Evolutionary conservation across 2,329 filamentous ascomycete genomes (phyloP).

Genomic region (Cordyceps cateniannulata): DNA sequence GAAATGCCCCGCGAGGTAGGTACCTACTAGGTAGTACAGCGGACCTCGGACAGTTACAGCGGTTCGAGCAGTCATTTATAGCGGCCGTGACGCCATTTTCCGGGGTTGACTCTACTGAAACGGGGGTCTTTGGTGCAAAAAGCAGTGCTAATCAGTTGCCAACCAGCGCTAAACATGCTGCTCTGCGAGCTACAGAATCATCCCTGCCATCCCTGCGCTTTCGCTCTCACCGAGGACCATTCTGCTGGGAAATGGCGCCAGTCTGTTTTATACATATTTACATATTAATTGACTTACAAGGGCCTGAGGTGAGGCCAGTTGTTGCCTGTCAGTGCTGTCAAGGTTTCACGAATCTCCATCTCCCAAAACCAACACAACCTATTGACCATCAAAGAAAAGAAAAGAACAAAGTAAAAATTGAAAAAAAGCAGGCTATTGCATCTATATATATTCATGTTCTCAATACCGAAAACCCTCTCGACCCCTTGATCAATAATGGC

Average conservation of each 20-base stretch:
- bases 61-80: background rate
- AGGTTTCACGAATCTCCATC: no score
- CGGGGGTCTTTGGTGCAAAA: background rate
- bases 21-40: background rate
- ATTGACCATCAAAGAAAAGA: background rate
- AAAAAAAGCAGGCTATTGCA: background rate
- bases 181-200: background rate
- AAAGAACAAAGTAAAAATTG: background rate
- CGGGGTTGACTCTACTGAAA: slow-evolving; percentile 6
- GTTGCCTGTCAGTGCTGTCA: background rate
- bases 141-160: background rate
- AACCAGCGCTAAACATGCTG: background rate
- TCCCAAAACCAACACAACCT: background rate
- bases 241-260: background rate
- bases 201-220: no score
- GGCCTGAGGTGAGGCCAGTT: background rate
- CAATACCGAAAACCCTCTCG: background rate
- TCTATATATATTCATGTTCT: background rate
- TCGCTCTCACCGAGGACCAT: background rate
- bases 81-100: slow-evolving; percentile 4
- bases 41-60: background rate
- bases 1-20: background rate
- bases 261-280: background rate
- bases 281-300: background rate
- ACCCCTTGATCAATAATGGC: background rate